Percentiles rank a stretch among this genome's conserved stretches.
phyloP scores from a whole-genome alignment of 306 rosid species.

The peach (Prunus persica) region Prunus_persica_NCBIv2 NC_034012.1:5131501-5132000 shows the following conservation, averaged over 20 bases:
- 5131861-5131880: conserved; percentile 51
- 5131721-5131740: not conserved
- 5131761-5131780: not conserved
- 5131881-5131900: conserved; percentile 61
- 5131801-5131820: not conserved
- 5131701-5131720: not conserved
- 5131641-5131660: not conserved
- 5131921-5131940: conserved; percentile 70
- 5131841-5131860: conserved; percentile 60
- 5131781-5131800: not conserved
- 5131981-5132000: not conserved
- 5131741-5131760: not conserved
- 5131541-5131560: not conserved
- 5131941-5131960: conserved; percentile 65
- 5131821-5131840: conserved; percentile 66
- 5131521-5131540: not conserved
- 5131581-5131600: not conserved
- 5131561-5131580: not conserved
- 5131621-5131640: not conserved
- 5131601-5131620: not conserved
- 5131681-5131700: not conserved
- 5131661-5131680: not conserved
- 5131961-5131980: not conserved
- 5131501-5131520: not conserved
- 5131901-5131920: conserved; percentile 92